phyloP scores from a whole-genome alignment of 225 moss, liverwort and hornwort species.

The Pleurozium schreberi region DNA sequence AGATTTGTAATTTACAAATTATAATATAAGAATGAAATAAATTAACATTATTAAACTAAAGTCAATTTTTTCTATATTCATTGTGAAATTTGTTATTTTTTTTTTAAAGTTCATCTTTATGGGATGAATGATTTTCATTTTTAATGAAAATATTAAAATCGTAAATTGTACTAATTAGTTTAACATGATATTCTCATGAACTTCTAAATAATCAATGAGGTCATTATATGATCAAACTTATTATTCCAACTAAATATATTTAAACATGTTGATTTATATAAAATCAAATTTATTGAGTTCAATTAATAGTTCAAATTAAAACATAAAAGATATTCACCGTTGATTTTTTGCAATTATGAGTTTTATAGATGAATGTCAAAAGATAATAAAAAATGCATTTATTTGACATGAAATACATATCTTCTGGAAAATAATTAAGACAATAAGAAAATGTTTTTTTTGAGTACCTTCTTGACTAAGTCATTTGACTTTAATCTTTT shows the following conservation, averaged over 20 bases:
- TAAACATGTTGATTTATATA: background rate
- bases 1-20: background rate
- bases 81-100: background rate
- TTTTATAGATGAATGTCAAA: background rate
- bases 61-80: background rate
- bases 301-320: background rate
- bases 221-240: no score
- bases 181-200: background rate
- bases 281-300: no score
- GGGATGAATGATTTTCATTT: fast-evolving
- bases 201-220: background rate
- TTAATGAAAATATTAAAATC: background rate
- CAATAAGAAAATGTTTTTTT: background rate
- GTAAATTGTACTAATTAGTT: no score
- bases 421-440: no score
- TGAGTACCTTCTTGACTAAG: background rate
- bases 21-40: background rate
- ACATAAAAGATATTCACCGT: no score
- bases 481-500: background rate
- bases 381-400: background rate
- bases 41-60: background rate
- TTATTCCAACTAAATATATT: background rate
- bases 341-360: background rate
- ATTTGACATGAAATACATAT: background rate
- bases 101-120: background rate